These are phyloP conservation scores for Diaporthe vexans DNA, from an alignment of 2,329 filamentous ascomycete species.

Conservation along the genomic window DNA sequence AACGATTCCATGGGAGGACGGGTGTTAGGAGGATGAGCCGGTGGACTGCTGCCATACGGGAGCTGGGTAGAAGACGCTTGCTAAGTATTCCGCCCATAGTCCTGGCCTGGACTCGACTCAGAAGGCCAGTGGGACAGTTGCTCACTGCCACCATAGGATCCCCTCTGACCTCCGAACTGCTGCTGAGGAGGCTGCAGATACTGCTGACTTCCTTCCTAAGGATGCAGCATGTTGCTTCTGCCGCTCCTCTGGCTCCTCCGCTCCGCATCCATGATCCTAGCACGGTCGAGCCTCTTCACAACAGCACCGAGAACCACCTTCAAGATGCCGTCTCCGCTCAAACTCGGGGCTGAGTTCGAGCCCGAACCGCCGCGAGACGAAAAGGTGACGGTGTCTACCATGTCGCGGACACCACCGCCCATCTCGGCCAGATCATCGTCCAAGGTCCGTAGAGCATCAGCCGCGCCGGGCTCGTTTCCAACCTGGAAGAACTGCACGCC, in stretches of 20 bases:
- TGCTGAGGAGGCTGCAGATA: constrained; percentile 7
- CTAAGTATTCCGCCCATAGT: neutral
- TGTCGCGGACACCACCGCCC: constrained; percentile 78
- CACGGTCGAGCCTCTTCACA: constrained; percentile 74
- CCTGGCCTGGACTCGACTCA: neutral
- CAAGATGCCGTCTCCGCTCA: constrained; percentile 80
- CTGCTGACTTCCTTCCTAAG: constrained; percentile 21
- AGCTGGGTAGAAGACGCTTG: neutral
- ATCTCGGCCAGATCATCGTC: constrained; percentile 78
- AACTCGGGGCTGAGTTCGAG: constrained; percentile 43
- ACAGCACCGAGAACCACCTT: constrained; percentile 88
- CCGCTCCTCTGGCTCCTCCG: constrained; percentile 40
- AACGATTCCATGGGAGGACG: neutral
- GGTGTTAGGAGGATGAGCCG: constrained; percentile 12
- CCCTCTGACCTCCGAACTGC: neutral
- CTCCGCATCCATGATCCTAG: constrained; percentile 41
- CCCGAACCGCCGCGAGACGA: constrained; percentile 61
- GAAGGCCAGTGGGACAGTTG: neutral
- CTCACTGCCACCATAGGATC: neutral
- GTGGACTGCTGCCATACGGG: neutral
- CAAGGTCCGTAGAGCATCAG: constrained; percentile 75
- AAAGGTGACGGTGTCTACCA: constrained; percentile 89
- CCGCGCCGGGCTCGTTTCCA: constrained; percentile 78
- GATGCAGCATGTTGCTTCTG: constrained; percentile 34
- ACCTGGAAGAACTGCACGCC: constrained; percentile 98